Conservation (phyloP, 2,329 filamentous ascomycete genomes). For the Cordyceps farinosa region DNA sequence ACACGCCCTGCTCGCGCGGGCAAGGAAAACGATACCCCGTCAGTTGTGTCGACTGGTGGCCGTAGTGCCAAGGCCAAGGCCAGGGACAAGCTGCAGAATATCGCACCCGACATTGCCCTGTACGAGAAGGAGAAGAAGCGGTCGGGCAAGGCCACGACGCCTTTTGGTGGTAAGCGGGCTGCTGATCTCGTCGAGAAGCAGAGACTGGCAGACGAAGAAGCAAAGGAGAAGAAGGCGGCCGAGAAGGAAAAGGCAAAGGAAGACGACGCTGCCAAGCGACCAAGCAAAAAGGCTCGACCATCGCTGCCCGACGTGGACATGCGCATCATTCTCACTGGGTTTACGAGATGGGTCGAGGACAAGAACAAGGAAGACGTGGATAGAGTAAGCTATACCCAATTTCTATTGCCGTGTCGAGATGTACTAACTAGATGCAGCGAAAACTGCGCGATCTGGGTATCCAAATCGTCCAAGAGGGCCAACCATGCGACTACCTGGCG, state of each 20-base stretch:
- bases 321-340: slow-evolving; percentile 78
- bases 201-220: slow-evolving; percentile 4
- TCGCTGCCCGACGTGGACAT: slow-evolving; percentile 61
- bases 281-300: slow-evolving; percentile 60
- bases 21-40: slow-evolving; percentile 83
- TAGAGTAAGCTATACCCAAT: slow-evolving; percentile 60
- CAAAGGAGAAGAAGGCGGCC: slow-evolving; percentile 43
- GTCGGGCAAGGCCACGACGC: slow-evolving; percentile 43
- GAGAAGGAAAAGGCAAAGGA: slow-evolving; percentile 36
- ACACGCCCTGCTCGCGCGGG: slow-evolving; percentile 49
- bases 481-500: slow-evolving; percentile 78
- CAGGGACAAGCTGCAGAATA: slow-evolving; percentile 67
- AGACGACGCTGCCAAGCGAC: slow-evolving; percentile 48
- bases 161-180: slow-evolving; percentile 62
- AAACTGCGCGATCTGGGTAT: slow-evolving; percentile 82
- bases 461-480: slow-evolving; percentile 70
- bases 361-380: slow-evolving; percentile 73
- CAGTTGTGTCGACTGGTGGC: slow-evolving; percentile 62
- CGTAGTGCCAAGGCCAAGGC: slow-evolving; percentile 88
- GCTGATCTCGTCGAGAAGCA: slow-evolving; percentile 55
- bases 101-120: slow-evolving; percentile 79
- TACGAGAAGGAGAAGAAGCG: slow-evolving; percentile 95
- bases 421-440: slow-evolving; percentile 49
- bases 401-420: slow-evolving; percentile 20
- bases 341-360: slow-evolving; percentile 75